Evolutionary conservation across 106 monocot genomes (phyloP), one percentile per base, ranked within the genome.

Genomic region (Posidonia australis): DNA sequence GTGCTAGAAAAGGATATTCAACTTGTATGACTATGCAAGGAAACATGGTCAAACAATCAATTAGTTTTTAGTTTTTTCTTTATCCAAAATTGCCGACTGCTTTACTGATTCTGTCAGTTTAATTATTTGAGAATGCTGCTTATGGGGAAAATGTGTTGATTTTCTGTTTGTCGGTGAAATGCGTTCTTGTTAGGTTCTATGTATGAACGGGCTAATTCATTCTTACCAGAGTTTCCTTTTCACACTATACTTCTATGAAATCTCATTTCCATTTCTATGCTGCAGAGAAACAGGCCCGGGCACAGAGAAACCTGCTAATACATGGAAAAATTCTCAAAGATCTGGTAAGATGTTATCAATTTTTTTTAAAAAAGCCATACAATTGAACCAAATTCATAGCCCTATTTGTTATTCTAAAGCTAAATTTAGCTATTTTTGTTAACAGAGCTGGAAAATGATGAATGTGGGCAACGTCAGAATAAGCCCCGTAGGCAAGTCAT

Each of bases 401-500:
- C 29, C 29, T 18, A 53, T 61, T 31, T 44, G 16, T 20, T 26
- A 14, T 36, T 18, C 9, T 52, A 24, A 64, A 44, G 1, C 49
- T 68, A 63, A 31, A 29, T 18, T 36, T 28, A 13, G 29, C 28
- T 54, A 41, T 69, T 44, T 67, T 17, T 49, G n/a, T 60, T 17
- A 48, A 41, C 71, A 87, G 94, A 90, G n/a, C 46, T 53, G 61
- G 77, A 69, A 51, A 78, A 80, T 67, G 94, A 90, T 54, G 96
- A 98, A 75, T 66, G 75, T 73, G 80, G 77, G 11, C 87, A 90
- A 53, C 90, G 87, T 10, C 96, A 90, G 68, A 90, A 85, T 67
- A 98, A 98, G 71, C 96, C 96, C 60, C 90, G 90, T 24, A 87
- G 96, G 96, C 58, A 80, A 72, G 77, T 70, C 9, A 23, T 76